Conservation (phyloP, 805 yeast genomes). For the Saccharomycopsis guyanensis region DNA sequence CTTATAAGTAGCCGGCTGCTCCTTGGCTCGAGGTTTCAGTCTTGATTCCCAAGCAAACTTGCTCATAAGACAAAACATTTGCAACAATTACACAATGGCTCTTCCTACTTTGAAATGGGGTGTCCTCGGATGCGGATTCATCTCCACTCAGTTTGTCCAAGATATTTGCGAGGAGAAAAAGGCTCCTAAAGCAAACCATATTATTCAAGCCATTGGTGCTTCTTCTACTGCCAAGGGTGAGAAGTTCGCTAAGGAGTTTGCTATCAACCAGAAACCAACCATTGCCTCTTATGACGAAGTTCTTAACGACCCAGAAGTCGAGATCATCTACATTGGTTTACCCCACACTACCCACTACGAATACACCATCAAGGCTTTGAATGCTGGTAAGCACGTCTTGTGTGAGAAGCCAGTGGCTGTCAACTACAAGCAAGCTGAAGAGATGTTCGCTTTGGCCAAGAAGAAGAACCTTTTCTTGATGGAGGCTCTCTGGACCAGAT, state of each 20-base stretch:
- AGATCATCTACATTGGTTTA: slow-evolving; percentile 46
- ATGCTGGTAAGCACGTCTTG: slow-evolving; percentile 41
- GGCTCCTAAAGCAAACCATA: slow-evolving; percentile 19
- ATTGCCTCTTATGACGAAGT: slow-evolving; percentile 34
- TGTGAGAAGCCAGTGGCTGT: slow-evolving; percentile 51
- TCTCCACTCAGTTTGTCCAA: slow-evolving; percentile 24
- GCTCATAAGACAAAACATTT: too few species aligned
- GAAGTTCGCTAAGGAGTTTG: slow-evolving; percentile 14
- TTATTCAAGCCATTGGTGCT: slow-evolving; percentile 22
- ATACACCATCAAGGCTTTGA: slow-evolving; percentile 35
- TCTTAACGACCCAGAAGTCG: slow-evolving; percentile 35
- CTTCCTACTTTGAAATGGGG: slow-evolving; percentile 12
- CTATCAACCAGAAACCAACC: slow-evolving; percentile 1
- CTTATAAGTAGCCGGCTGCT: too few species aligned
- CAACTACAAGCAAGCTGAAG: slow-evolving; percentile 37
- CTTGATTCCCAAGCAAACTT: too few species aligned
- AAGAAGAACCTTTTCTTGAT: slow-evolving; percentile 38
- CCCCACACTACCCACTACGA: slow-evolving; percentile 47
- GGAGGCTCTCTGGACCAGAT: slow-evolving; percentile 57
- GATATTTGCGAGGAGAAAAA: slow-evolving; percentile 23
- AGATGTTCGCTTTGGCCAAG: slow-evolving; percentile 37
- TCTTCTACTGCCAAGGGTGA: slow-evolving; percentile 20
- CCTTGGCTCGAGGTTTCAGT: too few species aligned
- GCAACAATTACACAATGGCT: neutral
- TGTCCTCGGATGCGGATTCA: slow-evolving; percentile 24